Evolutionary conservation across 1,284 basidiomycete genomes (phyloP).

Genomic region (Sutorius eximius): DNA sequence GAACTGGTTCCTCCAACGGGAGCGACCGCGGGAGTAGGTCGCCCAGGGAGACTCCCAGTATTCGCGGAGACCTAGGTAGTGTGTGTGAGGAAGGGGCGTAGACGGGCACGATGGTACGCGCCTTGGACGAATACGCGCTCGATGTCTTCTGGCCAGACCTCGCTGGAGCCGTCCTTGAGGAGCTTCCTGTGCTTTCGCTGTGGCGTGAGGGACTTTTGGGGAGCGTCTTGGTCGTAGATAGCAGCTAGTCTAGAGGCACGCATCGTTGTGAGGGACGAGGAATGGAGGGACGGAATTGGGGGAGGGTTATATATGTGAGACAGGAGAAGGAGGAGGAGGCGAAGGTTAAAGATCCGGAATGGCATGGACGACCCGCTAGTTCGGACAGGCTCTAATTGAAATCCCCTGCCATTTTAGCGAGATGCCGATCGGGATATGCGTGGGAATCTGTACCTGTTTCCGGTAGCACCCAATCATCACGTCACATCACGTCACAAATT

Average conservation of each 20-base stretch:
- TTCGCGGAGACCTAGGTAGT: conserved; percentile 56
- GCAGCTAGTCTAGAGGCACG: conserved; percentile 25
- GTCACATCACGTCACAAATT: conserved; percentile 19
- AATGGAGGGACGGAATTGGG: conserved; percentile 4
- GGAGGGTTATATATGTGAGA: conserved; percentile 34
- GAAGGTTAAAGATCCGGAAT: conserved; percentile 44
- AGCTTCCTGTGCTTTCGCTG: conserved; percentile 80
- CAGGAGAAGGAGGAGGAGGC: conserved; percentile 20
- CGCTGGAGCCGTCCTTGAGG: conserved; percentile 75
- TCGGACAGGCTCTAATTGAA: conserved; percentile 41
- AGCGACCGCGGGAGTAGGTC: conserved; percentile 71
- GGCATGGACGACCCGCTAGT: conserved; percentile 38
- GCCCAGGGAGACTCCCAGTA: conserved; percentile 81
- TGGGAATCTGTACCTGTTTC: conserved; percentile 25
- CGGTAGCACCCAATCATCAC: conserved; percentile 11
- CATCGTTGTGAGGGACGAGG: conserved; percentile 35
- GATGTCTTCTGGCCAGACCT: conserved; percentile 77
- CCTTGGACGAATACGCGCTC: conserved; percentile 77
- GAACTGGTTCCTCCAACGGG: conserved; percentile 78
- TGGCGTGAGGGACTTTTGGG: conserved; percentile 59
- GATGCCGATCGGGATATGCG: conserved; percentile 26
- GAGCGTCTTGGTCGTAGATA: conserved; percentile 31
- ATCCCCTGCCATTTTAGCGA: conserved; percentile 29
- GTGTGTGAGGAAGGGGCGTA: conserved; percentile 3
- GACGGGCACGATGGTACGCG: conserved; percentile 23